Percentiles rank a stretch among this genome's conserved stretches.
phyloP scores from a whole-genome alignment of 1,139 yeast species.

The Torulaspora pretoriensis region DNA sequence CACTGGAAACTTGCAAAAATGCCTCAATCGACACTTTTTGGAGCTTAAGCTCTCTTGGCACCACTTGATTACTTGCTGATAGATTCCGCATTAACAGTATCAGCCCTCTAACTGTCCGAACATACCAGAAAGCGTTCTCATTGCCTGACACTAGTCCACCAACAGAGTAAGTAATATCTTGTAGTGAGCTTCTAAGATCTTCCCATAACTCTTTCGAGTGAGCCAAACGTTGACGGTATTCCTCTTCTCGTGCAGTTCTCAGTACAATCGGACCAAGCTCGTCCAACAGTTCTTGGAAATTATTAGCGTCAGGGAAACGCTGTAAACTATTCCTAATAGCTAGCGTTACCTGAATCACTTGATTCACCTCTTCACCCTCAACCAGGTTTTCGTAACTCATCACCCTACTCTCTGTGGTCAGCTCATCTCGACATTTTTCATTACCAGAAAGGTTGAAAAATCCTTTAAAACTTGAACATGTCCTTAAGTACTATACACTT shows the following conservation, averaged over 20 bases:
- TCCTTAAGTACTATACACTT: conserved; percentile 4
- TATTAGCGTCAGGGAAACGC: conserved; percentile 5
- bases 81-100: conserved; percentile 39
- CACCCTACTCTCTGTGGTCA: background rate
- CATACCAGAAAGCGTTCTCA: conserved; percentile 11
- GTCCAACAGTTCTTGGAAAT: conserved; percentile 14
- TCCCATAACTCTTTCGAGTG: conserved; percentile 22
- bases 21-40: conserved; percentile 8
- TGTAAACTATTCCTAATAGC: background rate
- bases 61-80: conserved; percentile 32
- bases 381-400: background rate
- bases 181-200: conserved; percentile 12
- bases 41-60: conserved; percentile 24
- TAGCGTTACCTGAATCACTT: background rate
- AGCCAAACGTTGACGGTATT: conserved; percentile 24
- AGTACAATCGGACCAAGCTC: conserved; percentile 26
- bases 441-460: background rate
- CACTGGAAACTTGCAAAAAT: conserved; percentile 23
- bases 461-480: background rate
- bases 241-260: conserved; percentile 26
- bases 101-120: conserved; percentile 36
- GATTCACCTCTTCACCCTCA: background rate
- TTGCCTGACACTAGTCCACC: conserved; percentile 12
- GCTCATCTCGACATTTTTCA: background rate
- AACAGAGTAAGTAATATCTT: conserved; percentile 6